Percentiles rank a stretch among this genome's conserved stretches.
Conservation (phyloP, 306 rosid species). For the Inga oerstediana region DNA sequence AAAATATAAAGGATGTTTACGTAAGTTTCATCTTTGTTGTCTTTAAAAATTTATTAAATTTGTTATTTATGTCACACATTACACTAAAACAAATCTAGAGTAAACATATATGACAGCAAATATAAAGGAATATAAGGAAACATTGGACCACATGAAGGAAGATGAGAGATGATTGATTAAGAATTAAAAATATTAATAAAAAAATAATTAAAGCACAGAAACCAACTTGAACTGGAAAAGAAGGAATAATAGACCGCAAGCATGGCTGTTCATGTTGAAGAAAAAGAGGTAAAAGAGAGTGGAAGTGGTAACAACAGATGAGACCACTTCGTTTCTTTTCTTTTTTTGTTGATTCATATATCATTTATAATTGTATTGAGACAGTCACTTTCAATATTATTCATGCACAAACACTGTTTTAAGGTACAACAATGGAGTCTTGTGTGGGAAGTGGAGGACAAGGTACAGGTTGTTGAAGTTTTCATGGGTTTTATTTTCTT, state of each 20-base stretch:
- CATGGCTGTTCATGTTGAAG: not conserved
- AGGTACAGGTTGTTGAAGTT: not conserved
- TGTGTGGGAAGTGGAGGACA: not conserved
- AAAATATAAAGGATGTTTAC: not conserved
- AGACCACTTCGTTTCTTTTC: slow-evolving; percentile 28
- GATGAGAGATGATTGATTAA: not conserved
- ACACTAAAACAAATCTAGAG: not conserved
- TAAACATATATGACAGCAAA: not conserved
- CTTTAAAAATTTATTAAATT: no score
- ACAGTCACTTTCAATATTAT: slow-evolving; percentile 22
- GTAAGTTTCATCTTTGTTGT: no score
- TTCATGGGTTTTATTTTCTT: not conserved
- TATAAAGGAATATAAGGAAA: not conserved
- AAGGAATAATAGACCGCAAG: slow-evolving; percentile 54
- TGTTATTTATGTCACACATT: not conserved
- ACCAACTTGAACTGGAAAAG: slow-evolving; percentile 35
- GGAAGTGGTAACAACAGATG: not conserved
- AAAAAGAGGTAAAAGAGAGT: slow-evolving; percentile 8
- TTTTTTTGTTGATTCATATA: not conserved
- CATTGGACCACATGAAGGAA: slow-evolving; percentile 27
- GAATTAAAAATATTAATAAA: slow-evolving; percentile 3
- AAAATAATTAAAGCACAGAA: not conserved
- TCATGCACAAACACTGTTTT: not conserved
- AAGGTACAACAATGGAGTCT: slow-evolving; percentile 30
- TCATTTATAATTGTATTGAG: not conserved